Base-by-base conservation (phyloP, 2,329 filamentous ascomycete genomes). In the Fusarium marasasianum region DNA sequence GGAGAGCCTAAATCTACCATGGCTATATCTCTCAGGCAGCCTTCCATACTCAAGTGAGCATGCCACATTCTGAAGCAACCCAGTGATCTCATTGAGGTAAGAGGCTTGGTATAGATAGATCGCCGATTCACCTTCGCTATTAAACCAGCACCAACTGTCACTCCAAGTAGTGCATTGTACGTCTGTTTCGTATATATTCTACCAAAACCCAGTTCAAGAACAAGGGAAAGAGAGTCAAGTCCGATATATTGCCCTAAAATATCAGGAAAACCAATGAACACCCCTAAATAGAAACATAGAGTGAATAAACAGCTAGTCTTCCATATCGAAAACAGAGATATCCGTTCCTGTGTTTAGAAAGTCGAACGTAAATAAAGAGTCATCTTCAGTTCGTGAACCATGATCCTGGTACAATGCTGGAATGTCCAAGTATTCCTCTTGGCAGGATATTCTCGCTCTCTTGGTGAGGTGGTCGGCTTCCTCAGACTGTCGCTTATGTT, bases 291-390 rank as follows among this genome's bases (percentile, higher is more conserved):
- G 9, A 3, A 24, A 26, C 22, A 20, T n/a, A 33, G 26, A n/a
- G 51, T 15, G 35, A 22, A 33, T 24, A 47, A 53, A 6, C n/a
- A 8, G 1, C 44, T 66, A 78, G 14, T 78, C 77, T 4, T 77
- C 77, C n/a, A 70, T 55, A 24, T 74, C 73, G 35, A 79, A 78
- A 37, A 76, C 73, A 13, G 76, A 61, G 33, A 79, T 65, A n/a
- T 79, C 77, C 9, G 69, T 73, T 40, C 68, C 68, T 2, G 66
- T 55, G 8, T 56, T 50, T 3, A 79, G 54, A 67, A 79, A 79
- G 41, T 78, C 76, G 41, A 79, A 78, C 12, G 73, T 71, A 22
- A 76, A 73, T 24, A 79, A 44, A 37, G 69, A 63, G n/a, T 79
- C 77, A 8, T 79, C 75, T 24, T 77, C 76, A 13, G 64, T 40